These are phyloP conservation scores for Beauveria australis DNA, from an alignment of 2,329 filamentous ascomycete species.

Conservation along the genomic window DNA sequence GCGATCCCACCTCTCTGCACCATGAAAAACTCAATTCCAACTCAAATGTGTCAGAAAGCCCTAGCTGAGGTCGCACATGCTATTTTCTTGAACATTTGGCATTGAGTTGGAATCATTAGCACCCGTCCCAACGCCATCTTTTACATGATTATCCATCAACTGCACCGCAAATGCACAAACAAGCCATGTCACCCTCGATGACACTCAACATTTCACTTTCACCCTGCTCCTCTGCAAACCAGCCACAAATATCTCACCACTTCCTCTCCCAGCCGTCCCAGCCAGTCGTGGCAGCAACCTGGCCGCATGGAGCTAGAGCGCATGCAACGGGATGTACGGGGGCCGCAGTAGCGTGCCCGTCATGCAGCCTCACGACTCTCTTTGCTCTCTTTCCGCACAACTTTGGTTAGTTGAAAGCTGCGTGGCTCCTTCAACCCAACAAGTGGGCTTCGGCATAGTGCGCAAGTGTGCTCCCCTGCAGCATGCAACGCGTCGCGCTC, in stretches of 20 bases:
- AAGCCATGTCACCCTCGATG: neutral
- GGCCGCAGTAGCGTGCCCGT: neutral
- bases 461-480: neutral
- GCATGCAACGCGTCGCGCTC: neutral
- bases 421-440: neutral
- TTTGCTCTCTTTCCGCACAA: neutral
- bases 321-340: neutral
- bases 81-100: neutral
- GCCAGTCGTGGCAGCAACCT: neutral
- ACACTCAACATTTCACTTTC: neutral
- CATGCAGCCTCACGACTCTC: neutral
- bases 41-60: neutral
- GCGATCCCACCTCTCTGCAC: neutral
- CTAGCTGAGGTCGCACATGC: neutral
- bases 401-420: neutral
- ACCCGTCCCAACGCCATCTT: neutral
- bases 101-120: neutral
- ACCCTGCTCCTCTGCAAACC: neutral
- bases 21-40: neutral
- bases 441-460: neutral
- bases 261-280: neutral
- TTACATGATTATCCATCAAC: neutral
- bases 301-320: neutral
- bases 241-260: neutral
- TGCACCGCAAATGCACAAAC: neutral